phyloP scores from a whole-genome alignment of 1,139 yeast genomes.

The Kazachstania sp. region DNA sequence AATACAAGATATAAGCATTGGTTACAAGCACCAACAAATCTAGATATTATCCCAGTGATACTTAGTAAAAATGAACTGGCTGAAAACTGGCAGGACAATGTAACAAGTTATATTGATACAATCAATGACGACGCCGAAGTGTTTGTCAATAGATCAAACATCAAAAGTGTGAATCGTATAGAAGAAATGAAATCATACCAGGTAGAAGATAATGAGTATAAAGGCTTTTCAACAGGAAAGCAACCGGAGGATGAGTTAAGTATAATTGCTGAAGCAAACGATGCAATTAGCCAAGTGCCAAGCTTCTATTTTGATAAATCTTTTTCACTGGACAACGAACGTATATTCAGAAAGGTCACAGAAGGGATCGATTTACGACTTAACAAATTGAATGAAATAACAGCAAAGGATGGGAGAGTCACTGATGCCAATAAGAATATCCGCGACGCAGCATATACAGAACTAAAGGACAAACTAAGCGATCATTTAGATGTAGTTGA shows the following conservation, averaged over 20 bases:
- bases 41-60: conserved; percentile 79
- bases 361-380: conserved; percentile 27
- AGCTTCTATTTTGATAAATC: conserved; percentile 54
- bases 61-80: conserved; percentile 50
- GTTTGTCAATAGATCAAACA: conserved; percentile 34
- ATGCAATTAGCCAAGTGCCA: conserved; percentile 39
- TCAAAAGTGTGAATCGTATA: conserved; percentile 35
- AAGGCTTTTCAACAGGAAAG: conserved; percentile 28
- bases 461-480: conserved; percentile 72
- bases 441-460: conserved; percentile 33
- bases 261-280: neutral
- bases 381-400: conserved; percentile 5
- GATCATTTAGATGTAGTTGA: conserved; percentile 82
- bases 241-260: conserved; percentile 16
- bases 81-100: conserved; percentile 41
- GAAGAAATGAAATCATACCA: conserved; percentile 27
- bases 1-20: conserved; percentile 31
- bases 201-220: conserved; percentile 1
- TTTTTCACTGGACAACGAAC: conserved; percentile 81
- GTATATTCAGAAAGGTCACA: conserved; percentile 68
- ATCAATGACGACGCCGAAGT: conserved; percentile 47
- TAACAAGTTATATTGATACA: conserved; percentile 42
- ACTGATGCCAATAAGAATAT: neutral
- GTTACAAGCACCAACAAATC: conserved; percentile 60
- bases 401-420: conserved; percentile 13